Base-by-base conservation (phyloP, 371 early-diverging fungal species). In the Mucor mucedo region DNA sequence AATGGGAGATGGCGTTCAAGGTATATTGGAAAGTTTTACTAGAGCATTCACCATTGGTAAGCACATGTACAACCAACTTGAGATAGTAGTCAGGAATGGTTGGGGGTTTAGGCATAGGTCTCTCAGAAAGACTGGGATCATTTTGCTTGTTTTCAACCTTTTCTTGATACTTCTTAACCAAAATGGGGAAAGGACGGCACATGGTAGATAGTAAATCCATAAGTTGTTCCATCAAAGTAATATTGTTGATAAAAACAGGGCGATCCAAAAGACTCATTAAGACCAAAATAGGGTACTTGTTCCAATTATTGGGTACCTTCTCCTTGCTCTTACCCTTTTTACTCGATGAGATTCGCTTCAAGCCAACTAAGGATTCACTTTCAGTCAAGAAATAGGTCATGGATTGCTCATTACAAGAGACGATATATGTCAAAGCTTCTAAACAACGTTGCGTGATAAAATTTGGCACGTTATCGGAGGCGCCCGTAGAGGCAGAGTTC, bases 1-100 rank as follows among this genome's bases (percentile, higher is more conserved):
- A 78, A 55, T 94, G 90, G 60, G 96, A 96, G 39, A 98, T 91
- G 14, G 94, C 91, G 38, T 89, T 84, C 13, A 97, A 77, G 0
- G 95, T 94, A 72, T 89, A 91, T 76, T 95, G 95, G 89, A 98
- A 98, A 0, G 97, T 96, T 62, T 91, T 92, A 68, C 90, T 92
- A 8, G 96, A 91, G 70, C 96, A 95, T 69, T 95, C 96, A 14
- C 94, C 97, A 2, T 89, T 87, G 3, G 93, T 92, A 35, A 98
- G 82, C 0, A 96, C 93, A 61, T 94, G 91, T 7, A 97, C 93
- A 28, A 98, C 87, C 5, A 89, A 73, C 30, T 89, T 87, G n/a
- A 95, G 75, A 52, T 87, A 90, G 50, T 87, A 80, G 5, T 87
- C 87, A 10, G 92, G 91, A 45, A 91, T 91, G 2, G 76, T 82